These are phyloP conservation scores for Ceratocystis cacaofunesta DNA, from an alignment of 2,329 filamentous ascomycete genomes.

Conservation along the genomic window DNA sequence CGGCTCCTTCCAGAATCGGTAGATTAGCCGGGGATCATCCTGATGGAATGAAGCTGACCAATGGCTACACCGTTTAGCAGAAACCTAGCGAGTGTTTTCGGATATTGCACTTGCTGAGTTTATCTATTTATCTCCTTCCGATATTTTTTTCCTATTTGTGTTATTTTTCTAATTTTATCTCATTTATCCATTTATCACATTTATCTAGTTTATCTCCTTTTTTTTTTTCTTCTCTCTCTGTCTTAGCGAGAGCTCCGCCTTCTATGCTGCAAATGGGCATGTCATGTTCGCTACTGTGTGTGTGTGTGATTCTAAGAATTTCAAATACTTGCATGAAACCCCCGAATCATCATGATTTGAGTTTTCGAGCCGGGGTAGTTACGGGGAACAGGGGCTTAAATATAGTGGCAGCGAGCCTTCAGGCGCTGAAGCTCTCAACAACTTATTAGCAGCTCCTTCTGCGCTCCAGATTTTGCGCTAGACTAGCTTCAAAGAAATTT, in stretches of 20 bases:
- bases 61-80: too few species aligned
- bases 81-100: too few species aligned
- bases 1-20: slow-evolving; percentile 1
- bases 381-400: neutral
- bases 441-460: too few species aligned
- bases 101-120: too few species aligned
- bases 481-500: too few species aligned
- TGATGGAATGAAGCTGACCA: too few species aligned
- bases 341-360: neutral
- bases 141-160: too few species aligned
- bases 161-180: too few species aligned
- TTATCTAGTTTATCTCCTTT: neutral
- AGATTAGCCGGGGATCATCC: too few species aligned
- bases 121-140: too few species aligned
- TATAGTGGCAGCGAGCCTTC: neutral
- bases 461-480: too few species aligned
- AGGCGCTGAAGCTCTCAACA: too few species aligned
- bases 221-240: neutral
- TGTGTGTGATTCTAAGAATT: neutral
- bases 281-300: neutral
- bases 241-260: neutral
- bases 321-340: slow-evolving; percentile 12
- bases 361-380: neutral
- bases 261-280: neutral
- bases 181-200: neutral